These are phyloP conservation scores for Globomyces sp. DNA, from an alignment of 371 early-diverging fungal genomes.

Conservation along the genomic window DNA sequence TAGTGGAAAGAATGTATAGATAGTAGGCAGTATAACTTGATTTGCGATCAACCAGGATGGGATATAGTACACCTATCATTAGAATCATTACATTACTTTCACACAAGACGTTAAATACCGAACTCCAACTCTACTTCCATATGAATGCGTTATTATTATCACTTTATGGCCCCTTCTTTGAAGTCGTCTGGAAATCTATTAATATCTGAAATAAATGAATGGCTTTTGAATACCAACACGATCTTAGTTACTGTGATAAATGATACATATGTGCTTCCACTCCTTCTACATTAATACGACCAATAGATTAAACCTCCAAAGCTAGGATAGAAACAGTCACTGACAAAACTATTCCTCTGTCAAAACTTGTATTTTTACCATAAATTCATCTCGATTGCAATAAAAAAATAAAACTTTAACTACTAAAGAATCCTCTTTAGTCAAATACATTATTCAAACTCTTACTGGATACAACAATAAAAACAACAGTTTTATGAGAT, in stretches of 20 bases:
- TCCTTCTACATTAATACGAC: constrained; percentile 74
- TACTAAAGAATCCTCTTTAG: not conserved
- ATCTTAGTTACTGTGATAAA: constrained; percentile 85
- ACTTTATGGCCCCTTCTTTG: constrained; percentile 28
- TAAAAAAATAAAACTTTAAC: not conserved
- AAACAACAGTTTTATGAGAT: not conserved
- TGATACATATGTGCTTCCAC: constrained; percentile 97
- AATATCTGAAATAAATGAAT: constrained; percentile 72
- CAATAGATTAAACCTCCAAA: too few relatives aligned
- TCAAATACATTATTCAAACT: not conserved
- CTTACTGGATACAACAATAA: not conserved
- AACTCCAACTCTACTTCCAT: constrained; percentile 82
- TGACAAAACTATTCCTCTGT: constrained; percentile 66
- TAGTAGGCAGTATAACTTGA: constrained; percentile 91
- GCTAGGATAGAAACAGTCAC: constrained; percentile 98
- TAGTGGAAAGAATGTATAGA: constrained; percentile 89
- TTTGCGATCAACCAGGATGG: constrained; percentile 83
- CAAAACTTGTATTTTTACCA: not conserved
- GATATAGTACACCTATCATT: constrained; percentile 70
- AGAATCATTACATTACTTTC: constrained; percentile 60
- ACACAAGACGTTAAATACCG: constrained; percentile 91
- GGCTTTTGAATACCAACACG: constrained; percentile 55
- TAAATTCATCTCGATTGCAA: not conserved
- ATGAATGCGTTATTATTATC: constrained; percentile 83
- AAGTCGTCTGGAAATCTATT: not conserved